Evolutionary conservation across 2,329 filamentous ascomycete species (phyloP).

Genomic region (Cadophora sp.): DNA sequence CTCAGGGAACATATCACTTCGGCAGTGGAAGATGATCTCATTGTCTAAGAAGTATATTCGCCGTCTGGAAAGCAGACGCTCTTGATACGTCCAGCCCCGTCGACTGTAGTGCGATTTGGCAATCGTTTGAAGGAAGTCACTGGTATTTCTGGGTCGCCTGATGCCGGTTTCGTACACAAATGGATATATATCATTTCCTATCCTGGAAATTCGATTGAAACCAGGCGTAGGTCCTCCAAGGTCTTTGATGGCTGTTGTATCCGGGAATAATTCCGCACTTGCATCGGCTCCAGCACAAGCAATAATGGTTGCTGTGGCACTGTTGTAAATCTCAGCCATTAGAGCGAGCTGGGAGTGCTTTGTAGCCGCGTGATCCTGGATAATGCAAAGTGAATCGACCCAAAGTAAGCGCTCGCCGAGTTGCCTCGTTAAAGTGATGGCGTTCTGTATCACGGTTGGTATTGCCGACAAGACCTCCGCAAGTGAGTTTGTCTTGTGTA

Average conservation of each 20-base stretch:
- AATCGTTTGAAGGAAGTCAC: background rate
- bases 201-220: no score
- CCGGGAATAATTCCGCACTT: no score
- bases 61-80: background rate
- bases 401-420: background rate
- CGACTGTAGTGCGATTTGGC: background rate
- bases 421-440: background rate
- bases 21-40: background rate
- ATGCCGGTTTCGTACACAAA: no score
- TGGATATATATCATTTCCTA: no score
- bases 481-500: background rate
- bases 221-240: no score
- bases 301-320: background rate
- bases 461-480: background rate
- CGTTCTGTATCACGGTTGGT: background rate
- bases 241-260: no score
- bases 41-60: background rate
- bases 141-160: no score
- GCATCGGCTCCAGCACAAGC: background rate
- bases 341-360: background rate
- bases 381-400: background rate
- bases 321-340: constrained; percentile 7
- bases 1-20: background rate
- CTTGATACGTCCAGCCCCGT: background rate
- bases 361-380: background rate